Conservation (phyloP, 805 yeast genomes). For the Candida bentonensis region DNA sequence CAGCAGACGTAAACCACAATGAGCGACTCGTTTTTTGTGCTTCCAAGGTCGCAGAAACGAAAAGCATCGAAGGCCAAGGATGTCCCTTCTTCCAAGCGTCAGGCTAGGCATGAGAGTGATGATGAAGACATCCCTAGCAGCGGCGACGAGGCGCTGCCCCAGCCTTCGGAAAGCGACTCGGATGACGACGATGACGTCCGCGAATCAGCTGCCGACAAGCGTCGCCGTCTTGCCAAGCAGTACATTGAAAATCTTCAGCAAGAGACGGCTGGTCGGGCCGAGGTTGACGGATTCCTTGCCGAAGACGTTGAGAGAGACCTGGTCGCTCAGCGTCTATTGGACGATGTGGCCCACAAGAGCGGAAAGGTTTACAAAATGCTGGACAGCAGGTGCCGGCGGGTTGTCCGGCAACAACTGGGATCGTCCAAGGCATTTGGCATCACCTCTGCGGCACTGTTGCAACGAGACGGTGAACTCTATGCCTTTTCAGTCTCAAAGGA, state of each 20-base stretch:
- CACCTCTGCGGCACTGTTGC: conserved; percentile 9
- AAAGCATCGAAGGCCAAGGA: too few species aligned
- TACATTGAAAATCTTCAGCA: conserved; percentile 66
- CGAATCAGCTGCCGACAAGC: conserved; percentile 83
- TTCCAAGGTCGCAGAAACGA: background rate
- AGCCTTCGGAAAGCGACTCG: too few species aligned
- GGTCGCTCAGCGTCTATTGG: conserved; percentile 61
- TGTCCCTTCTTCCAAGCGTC: background rate
- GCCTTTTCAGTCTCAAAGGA: conserved; percentile 77
- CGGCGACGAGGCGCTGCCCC: too few species aligned
- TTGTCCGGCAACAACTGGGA: conserved; percentile 5
- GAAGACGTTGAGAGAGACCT: conserved; percentile 81
- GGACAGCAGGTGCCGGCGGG: conserved; percentile 2
- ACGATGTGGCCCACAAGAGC: conserved; percentile 80
- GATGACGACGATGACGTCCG: conserved; percentile 58
- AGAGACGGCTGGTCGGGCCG: conserved; percentile 29
- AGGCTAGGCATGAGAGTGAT: conserved; percentile 2
- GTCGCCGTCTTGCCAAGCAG: conserved; percentile 88
- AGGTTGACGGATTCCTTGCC: conserved; percentile 57
- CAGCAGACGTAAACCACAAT: background rate
- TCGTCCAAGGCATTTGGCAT: conserved; percentile 18
- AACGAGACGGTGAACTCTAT: conserved; percentile 27
- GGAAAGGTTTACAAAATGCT: conserved; percentile 64
- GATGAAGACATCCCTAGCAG: conserved; percentile 13
- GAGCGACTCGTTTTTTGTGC: background rate